A percentile compares a stretch with the other conserved stretches of the same genome.
Conservation (phyloP, 1,284 basidiomycete species). For the Leccinum holopus region DNA sequence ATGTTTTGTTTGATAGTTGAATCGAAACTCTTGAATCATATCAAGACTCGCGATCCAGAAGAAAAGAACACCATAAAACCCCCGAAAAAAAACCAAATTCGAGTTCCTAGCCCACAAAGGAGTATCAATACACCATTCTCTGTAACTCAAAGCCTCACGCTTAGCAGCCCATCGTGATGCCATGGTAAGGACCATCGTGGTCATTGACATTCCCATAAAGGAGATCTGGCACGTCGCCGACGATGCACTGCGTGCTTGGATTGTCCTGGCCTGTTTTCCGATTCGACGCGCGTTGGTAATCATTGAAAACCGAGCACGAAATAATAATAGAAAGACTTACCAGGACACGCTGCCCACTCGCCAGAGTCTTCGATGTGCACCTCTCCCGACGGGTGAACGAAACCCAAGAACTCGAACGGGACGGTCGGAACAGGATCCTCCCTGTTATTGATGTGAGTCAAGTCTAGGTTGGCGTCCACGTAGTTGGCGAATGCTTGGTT, state of each 20-base stretch:
- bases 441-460: slow-evolving; percentile 55
- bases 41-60: too few species aligned
- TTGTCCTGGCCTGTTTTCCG: slow-evolving; percentile 54
- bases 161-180: too few species aligned
- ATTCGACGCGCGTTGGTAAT: not conserved
- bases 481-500: slow-evolving; percentile 63
- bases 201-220: too few species aligned
- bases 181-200: too few species aligned
- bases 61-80: too few species aligned
- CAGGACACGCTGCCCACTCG: slow-evolving; percentile 49
- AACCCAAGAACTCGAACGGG: slow-evolving; percentile 51
- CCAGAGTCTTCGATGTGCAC: slow-evolving; percentile 52
- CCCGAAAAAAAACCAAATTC: too few species aligned
- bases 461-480: slow-evolving; percentile 46
- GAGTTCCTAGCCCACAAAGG: too few species aligned
- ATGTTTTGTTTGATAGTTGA: too few species aligned
- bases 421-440: slow-evolving; percentile 50
- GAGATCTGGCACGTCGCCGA: slow-evolving; percentile 45
- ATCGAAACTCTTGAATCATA: too few species aligned
- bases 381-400: slow-evolving; percentile 57
- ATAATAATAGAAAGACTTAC: slow-evolving; percentile 29
- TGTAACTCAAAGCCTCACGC: too few species aligned
- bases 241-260: slow-evolving; percentile 47
- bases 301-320: not conserved
- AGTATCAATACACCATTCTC: too few species aligned